Base-by-base conservation (phyloP, 352 stramenopile species). In the Pilasporangium apinafurcum region DNA sequence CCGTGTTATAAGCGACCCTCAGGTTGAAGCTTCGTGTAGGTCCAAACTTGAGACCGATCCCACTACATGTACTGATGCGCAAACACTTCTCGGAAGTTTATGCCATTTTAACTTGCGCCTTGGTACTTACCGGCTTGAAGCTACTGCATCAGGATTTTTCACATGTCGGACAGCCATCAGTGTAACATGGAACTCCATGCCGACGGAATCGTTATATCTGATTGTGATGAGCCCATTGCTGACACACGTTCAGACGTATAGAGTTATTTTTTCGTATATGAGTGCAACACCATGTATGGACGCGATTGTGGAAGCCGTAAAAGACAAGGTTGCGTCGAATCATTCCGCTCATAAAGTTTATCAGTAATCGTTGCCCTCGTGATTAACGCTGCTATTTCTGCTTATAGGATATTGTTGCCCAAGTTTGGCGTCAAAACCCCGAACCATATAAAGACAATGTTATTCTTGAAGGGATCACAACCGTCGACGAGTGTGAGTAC, bases 201-300 rank as follows among this genome's bases (percentile, higher is more conserved):
- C 45, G 25, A 37, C 38, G 2, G 47, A 68, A 37, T 21, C 51
- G 18, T 55, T 48, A 6, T 55, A 64, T 14, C 22, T 82, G 22
- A 50, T 62, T 8, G 59, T 83, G 8, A 24, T 87, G 17, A 66
- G 67, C 30, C 61, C 68, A 16, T 9, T 34, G 4, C 56, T 80
- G 37, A 12, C 27, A 9, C 12, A 33, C 4, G 25, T 51, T 3
- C 20, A 46, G 10, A 48, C 48, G 2, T 78, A 64, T 17, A 68
- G 68, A 16, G 24, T 82, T n/a, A 37, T 83, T n/a, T 66, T 85
- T 29, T 74, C 67, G 24, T 74, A 59, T 18, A 44, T 82, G 3
- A 64, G 65, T 27, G 55, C 28, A 9, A 24, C 44, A 1, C 26
- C 53, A 5, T 57, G 27, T 7, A 73, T 87, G 41, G 56, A 83